A percentile compares a stretch with the other conserved stretches of the same genome.
Conservation (phyloP, 208 protist species). For the Trypanosomatidae sp. region DNA sequence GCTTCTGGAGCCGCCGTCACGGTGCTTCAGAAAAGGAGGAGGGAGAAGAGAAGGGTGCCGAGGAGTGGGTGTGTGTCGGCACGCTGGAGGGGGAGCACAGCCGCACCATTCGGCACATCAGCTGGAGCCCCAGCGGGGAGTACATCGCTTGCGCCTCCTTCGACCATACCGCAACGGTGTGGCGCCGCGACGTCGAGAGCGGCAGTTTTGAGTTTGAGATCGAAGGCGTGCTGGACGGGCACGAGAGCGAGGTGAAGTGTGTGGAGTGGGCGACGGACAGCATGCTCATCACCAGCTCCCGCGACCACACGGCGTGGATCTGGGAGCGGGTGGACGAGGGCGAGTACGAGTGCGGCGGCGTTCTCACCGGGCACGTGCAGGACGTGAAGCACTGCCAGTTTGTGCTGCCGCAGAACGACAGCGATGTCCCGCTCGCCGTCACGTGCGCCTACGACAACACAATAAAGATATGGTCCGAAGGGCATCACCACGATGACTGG, state of each 20-base stretch:
- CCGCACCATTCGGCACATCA: conserved; percentile 77
- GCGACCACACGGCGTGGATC: conserved; percentile 91
- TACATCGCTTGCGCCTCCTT: conserved; percentile 84
- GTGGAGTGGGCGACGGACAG: conserved; percentile 74
- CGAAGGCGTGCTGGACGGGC: conserved; percentile 83
- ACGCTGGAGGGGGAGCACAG: conserved; percentile 75
- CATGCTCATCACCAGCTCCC: conserved; percentile 85
- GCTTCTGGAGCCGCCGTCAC: conserved; percentile 48
- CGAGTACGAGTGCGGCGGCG: conserved; percentile 88
- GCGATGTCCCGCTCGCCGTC: conserved; percentile 63
- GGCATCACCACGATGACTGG: conserved; percentile 88
- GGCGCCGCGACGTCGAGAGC: conserved; percentile 35
- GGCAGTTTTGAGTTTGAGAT: conserved; percentile 52
- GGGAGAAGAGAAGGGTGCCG: neutral
- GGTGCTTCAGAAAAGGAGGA: no score
- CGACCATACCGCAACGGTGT: conserved; percentile 79
- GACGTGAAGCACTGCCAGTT: conserved; percentile 92
- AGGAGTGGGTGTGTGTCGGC: conserved; percentile 47
- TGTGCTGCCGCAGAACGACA: conserved; percentile 45
- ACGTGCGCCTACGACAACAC: conserved; percentile 90
- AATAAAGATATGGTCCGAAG: conserved; percentile 56
- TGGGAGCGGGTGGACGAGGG: conserved; percentile 88
- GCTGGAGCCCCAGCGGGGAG: conserved; percentile 80
- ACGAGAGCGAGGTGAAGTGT: conserved; percentile 94
- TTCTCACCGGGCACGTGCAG: conserved; percentile 88